Conservation (phyloP, 768 basidiomycete species). For the Lentinula guzmanii region DNA sequence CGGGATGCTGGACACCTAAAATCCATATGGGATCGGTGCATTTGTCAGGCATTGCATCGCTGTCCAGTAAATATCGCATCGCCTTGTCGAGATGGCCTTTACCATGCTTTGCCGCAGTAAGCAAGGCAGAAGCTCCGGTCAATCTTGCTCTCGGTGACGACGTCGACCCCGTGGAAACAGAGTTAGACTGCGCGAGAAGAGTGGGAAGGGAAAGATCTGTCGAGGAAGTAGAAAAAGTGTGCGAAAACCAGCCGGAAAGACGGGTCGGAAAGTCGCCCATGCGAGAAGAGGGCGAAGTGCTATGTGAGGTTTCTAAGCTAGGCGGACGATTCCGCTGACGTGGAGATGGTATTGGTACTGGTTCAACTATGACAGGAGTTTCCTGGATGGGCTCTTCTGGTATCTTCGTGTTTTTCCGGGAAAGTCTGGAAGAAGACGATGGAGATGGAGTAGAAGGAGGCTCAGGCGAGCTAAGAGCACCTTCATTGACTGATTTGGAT, state of each 20-base stretch:
- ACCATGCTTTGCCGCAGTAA: conserved; percentile 67
- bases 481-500: conserved; percentile 45
- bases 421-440: conserved; percentile 20
- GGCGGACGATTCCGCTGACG: conserved; percentile 42
- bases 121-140: conserved; percentile 33
- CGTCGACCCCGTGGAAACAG: conserved; percentile 9
- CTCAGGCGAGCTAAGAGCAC: conserved; percentile 32
- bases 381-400: conserved; percentile 30
- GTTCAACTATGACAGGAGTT: conserved; percentile 64
- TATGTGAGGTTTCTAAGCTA: conserved; percentile 41
- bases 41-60: conserved; percentile 80
- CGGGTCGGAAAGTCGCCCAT: conserved; percentile 69
- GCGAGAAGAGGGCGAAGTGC: conserved; percentile 38
- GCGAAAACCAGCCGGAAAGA: conserved; percentile 76
- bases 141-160: conserved; percentile 24
- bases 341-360: conserved; percentile 38
- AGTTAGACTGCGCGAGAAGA: conserved; percentile 36
- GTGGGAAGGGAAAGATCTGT: conserved; percentile 66
- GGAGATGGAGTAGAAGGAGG: conserved; percentile 21
- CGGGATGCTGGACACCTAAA: conserved; percentile 76
- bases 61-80: conserved; percentile 86
- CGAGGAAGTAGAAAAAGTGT: conserved; percentile 67
- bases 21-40: conserved; percentile 86
- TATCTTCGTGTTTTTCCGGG: conserved; percentile 29
- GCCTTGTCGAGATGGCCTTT: conserved; percentile 78